Base-by-base conservation (phyloP, 164 flowering plant genomes). In the Kalanchoe fedtschenkoi region DNA sequence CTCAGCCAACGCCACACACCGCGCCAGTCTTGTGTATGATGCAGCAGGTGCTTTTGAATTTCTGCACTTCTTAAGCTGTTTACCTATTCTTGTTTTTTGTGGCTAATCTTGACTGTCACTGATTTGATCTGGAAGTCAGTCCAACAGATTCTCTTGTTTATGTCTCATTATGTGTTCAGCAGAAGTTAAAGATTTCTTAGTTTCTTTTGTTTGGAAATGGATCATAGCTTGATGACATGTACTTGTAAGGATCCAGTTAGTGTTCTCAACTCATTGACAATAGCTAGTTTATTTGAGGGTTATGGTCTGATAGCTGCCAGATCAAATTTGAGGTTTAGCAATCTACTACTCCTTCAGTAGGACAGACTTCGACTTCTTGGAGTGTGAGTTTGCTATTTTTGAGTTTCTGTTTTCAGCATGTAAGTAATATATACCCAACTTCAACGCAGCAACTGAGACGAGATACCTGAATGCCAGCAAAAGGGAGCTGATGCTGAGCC, bases 391-490 rank as follows among this genome's bases (percentile, higher is more conserved):
- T 24, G 9, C 24, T 55, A 30, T 30, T 34, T 58, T 9, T 32
- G 34, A n/a, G 39, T 24, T 58, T 57, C 62, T 16, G 41, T 16
- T 22, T 39, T 58, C 22, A 16, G 11, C 26, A 1, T 4, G 26
- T 47, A 11, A n/a, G n/a, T 61, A 5, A 37, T 22, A 58, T 2
- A 38, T 19, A 24, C 34, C 39, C 37, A 60, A 13, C 66, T 65
- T 66, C 33, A 61, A 42, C 77, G 83, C 84, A 91, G 98, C 80
- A 6, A 82, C 92, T 7, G 98, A 91, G 77, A 83, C 87, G 7
- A 71, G 96, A 34, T 87, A 85, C 65, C 76, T 91, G 22, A 89
- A 91, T 75, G 98, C 98, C n/a, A 91, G 98, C 78, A 89, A 85
- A 66, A 76, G 96, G 21, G 93, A 88, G 73, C 83, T 88, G 42